phyloP scores from a whole-genome alignment of 805 yeast species.

The Yarrowia alimentaria region DNA sequence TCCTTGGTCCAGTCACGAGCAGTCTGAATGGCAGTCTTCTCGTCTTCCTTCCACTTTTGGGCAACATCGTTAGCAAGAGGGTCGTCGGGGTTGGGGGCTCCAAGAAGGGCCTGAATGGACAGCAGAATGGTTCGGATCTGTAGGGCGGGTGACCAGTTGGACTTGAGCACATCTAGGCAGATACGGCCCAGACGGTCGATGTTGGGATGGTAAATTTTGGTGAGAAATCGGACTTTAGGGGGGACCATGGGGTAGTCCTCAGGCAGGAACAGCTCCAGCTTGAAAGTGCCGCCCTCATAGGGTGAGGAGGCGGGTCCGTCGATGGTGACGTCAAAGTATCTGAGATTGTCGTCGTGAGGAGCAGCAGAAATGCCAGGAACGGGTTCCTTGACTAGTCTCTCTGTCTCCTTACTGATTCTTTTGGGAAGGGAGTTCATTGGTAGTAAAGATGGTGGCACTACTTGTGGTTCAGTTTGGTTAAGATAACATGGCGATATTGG shows the following conservation, averaged over 20 bases:
- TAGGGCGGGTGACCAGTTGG: slow-evolving; percentile 97
- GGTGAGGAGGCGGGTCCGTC: slow-evolving; percentile 93
- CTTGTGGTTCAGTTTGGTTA: slow-evolving; percentile 10
- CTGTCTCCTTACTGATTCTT: slow-evolving; percentile 59
- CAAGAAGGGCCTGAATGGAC: slow-evolving; percentile 88
- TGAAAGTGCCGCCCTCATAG: slow-evolving; percentile 74
- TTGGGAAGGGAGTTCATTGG: slow-evolving; percentile 27
- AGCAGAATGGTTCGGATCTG: slow-evolving; percentile 90
- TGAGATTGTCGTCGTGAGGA: slow-evolving; percentile 90
- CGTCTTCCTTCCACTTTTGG: slow-evolving; percentile 89
- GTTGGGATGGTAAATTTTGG: slow-evolving; percentile 94
- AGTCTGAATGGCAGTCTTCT: slow-evolving; percentile 70
- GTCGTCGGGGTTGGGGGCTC: slow-evolving; percentile 97
- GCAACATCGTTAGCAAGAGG: slow-evolving; percentile 98
- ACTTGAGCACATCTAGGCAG: slow-evolving; percentile 89
- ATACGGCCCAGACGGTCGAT: slow-evolving; percentile 94
- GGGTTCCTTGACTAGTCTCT: slow-evolving; percentile 86
- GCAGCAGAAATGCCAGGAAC: slow-evolving; percentile 93
- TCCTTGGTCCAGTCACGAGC: slow-evolving; percentile 73
- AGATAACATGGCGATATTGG: slow-evolving; percentile 13
- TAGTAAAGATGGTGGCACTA: neutral
- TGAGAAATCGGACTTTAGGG: slow-evolving; percentile 89
- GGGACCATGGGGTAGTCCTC: slow-evolving; percentile 99
- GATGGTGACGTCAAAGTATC: slow-evolving; percentile 88
- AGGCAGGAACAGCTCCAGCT: slow-evolving; percentile 83